These are phyloP conservation scores for Barnettozyma vustinii DNA, from an alignment of 805 yeast genomes.

Conservation along the genomic window DNA sequence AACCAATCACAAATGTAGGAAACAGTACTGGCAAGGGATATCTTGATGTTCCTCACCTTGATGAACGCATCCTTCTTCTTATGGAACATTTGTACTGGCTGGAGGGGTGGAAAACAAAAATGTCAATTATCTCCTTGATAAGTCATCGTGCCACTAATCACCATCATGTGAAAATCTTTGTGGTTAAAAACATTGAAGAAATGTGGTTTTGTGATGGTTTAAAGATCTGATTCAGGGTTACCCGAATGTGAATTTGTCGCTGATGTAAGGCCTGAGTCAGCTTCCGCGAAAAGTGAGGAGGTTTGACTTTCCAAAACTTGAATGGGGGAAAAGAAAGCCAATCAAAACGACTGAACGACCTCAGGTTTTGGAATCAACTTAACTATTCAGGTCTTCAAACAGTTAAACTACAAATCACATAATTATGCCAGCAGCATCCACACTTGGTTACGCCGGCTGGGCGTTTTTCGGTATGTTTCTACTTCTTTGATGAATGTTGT, in stretches of 20 bases:
- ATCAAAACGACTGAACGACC: background rate
- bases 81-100: background rate
- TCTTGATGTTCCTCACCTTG: conserved; percentile 19
- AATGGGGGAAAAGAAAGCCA: background rate
- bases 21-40: conserved; percentile 26
- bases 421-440: conserved; percentile 21
- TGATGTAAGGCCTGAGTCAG: background rate
- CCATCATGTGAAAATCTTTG: background rate
- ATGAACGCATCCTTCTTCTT: conserved; percentile 12
- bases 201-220: background rate
- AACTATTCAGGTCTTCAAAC: background rate
- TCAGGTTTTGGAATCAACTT: background rate
- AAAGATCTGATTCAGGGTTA: too few relatives aligned
- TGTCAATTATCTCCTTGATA: background rate
- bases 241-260: too few relatives aligned
- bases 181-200: background rate
- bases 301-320: background rate
- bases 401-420: background rate
- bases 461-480: conserved; percentile 31
- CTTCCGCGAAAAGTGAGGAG: background rate
- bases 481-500: background rate
- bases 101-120: background rate
- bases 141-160: background rate
- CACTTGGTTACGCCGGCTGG: conserved; percentile 31
- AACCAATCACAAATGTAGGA: conserved; percentile 31